Evolutionary conservation across 805 yeast genomes (phyloP), one percentile per base, ranked within the genome.

Genomic region (Sugiyamaella chiloensis): DNA sequence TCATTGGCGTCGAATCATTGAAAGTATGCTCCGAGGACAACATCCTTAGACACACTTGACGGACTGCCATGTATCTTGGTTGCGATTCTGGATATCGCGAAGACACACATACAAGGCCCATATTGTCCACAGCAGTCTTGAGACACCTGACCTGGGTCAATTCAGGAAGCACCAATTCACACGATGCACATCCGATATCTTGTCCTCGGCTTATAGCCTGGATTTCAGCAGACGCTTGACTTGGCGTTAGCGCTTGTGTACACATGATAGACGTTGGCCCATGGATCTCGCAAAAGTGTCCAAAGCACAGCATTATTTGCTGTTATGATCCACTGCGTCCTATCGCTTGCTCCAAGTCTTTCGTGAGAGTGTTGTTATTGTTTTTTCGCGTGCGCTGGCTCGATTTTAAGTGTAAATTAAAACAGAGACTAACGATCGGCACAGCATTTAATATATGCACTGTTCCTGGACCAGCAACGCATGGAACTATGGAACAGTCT

Each of bases 281-380:
- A 26, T 61, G 65, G 20, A 55, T 16, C 47, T 61, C 65, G 40
- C 65, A 61, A 44, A 61, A 61, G 42, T 61, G 65, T 24, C 58
- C 54, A 27, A 61, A 51, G 39, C 62, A 60, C 19, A 60, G 41
- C 64, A 58, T 20, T 20, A 44, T 39, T 27, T 20, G 39, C n/a
- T n/a, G n/a, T n/a, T n/a, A n/a, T n/a, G n/a, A n/a, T n/a, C n/a
- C n/a, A n/a, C n/a, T 9, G 26, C 9, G 31, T n/a, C 24, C 17
- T n/a, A n/a, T n/a, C n/a, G n/a, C n/a, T n/a, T n/a, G n/a, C n/a
- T n/a, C n/a, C n/a, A n/a, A n/a, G n/a, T n/a, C n/a, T n/a, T n/a
- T n/a, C n/a, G n/a, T n/a, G n/a, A n/a, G n/a, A n/a, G n/a, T n/a
- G n/a, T n/a, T n/a, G n/a, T n/a, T n/a, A n/a, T n/a, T n/a, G n/a